Base-by-base conservation (phyloP, 2,329 filamentous ascomycete species). In the Colletotrichum sp. region DNA sequence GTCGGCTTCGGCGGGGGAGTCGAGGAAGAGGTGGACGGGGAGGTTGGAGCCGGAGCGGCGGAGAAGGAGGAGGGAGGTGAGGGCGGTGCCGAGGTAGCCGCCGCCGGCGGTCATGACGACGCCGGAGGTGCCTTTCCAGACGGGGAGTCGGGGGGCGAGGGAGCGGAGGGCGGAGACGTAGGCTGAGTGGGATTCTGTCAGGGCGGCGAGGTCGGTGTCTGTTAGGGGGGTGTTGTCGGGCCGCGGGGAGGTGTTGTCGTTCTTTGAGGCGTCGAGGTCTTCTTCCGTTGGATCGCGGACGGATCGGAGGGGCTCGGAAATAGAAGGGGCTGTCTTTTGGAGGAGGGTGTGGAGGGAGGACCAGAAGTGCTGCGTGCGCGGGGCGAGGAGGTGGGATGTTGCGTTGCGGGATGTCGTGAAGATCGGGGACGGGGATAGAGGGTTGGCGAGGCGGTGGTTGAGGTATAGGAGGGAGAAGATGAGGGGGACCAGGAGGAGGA, bases 21-120 rank as follows among this genome's bases (percentile, higher is more conserved):
- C 83, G 71, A 86, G 75, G 52, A 85, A 83, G 15, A 86, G 78
- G 72, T 84, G 80, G 6, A 90, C 86, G 1, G 90, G 89, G 10
- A 91, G 81, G 6, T 80, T 84, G 34, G 88, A 89, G 26, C 89
- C 89, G 9, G 85, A 85, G 59, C 86, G 86, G 15, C 90, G 88
- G 28, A 90, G 83, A 86, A 90, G 89, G 13, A 88, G 85, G 24
- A 91, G 81, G 5, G 88, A 87, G 5, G 88, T 86, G 22, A 91
- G 78, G 65, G 89, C 87, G 10, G 89, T 85, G 1, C 89, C 88
- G 63, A 90, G 84, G 79, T 89, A 89, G 13, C 82, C 80, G 1
- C 84, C 83, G 12, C 88, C 87, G 4, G 88, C 88, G 3, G 88
- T 88, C 26, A 89, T 89, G 52, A 91, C 89, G 39, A 91, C 84